Evolutionary conservation across 2,329 filamentous ascomycete species (phyloP), one percentile per base, ranked within the genome.

Genomic region (Fusarium oxysporum): DNA sequence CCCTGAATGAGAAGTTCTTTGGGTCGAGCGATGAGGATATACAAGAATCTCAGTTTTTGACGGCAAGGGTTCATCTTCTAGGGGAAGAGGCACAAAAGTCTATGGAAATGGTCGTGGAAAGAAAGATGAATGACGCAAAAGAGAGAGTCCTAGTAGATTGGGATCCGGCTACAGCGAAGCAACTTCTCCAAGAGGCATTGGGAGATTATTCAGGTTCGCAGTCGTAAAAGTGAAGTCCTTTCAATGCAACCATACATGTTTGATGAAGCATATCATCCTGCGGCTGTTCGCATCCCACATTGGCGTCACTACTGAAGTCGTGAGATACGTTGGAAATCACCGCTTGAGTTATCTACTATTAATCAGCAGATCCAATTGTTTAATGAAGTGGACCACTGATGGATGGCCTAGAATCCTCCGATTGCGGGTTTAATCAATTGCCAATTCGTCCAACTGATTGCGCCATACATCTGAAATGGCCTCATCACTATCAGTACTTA

Each of bases 401-500:
- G 2, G 7, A 13, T 30, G 50, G 23, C 9, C 5, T 28, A 17
- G 23, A n/a, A 3, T 54, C 35, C 33, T 54, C 50, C 33, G 33
- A 54, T 54, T 54, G 50, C 50, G 50, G 50, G 13, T 62, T 62
- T 47, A 32, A 32, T 17, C 40, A 43, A 74, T 75, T 76, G 71
- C 48, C 69, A 74, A 76, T 76, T 16, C 43, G 12, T 41, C 47
- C 12, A 53, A 55, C 44, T 45, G 62, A 76, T 76, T 70, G 73
- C 74, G 74, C 71, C 72, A 76, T 76, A 57, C 45, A 50, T 45
- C 64, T 54, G 60, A 70, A 70, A 74, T 76, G 65, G 67, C 55
- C 60, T 66, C 73, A 69, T 67, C 38, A 12, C 37, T 55, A 33
- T 50, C 43, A 23, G 6, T 30, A 38, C 17, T 38, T 16, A n/a